Base-by-base conservation (phyloP, 2,329 filamentous ascomycete species). In the Apiospora arundinis region DNA sequence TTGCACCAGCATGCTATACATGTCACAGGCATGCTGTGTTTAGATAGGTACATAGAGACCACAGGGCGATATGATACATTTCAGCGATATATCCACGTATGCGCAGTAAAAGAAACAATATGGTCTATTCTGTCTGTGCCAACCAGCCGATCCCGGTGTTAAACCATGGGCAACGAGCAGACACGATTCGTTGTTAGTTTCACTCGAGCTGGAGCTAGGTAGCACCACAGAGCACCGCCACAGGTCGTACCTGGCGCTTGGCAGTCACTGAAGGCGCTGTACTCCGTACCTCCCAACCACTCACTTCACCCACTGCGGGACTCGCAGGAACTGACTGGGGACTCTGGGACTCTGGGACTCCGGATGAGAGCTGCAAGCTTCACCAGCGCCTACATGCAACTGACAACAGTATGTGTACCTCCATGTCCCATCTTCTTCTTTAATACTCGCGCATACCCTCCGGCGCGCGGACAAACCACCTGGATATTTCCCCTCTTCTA, bases 241-340 rank as follows among this genome's bases (percentile, higher is more conserved):
- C 56, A 63, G 18, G 56, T 63, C 32, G 56, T 63, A 40, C 56
- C 56, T 63, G 56, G 56, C 56, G 56, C 56, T 63, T 63, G 56
- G 56, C 56, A 32, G n/a, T 63, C 56, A 40, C 56, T 40, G 32
- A 32, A 18, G 14, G 25, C 16, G 52, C 52, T 21, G 25, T 56
- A 6, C 32, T 3, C 32, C 6, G 32, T 6, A 40, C 56, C 32
- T 63, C 56, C 56, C 56, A 63, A 63, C 56, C 56, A 63, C 56
- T 48, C 45, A n/a, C 45, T n/a, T 40, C 18, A n/a, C 40, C n/a
- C 52, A 63, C 16, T 63, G 56, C 56, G 32, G 56, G 32, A 40
- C 42, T 45, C 42, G 16, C n/a, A 45, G 12, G 42, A 18, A 45
- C 56, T 37, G 56, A 40, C 56, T 40, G 56, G 49, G 18, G 7